Percentiles rank a stretch among this genome's conserved stretches.
Conservation (phyloP, 495 filamentous ascomycete species). For the Penicillium diatomitis region DNA sequence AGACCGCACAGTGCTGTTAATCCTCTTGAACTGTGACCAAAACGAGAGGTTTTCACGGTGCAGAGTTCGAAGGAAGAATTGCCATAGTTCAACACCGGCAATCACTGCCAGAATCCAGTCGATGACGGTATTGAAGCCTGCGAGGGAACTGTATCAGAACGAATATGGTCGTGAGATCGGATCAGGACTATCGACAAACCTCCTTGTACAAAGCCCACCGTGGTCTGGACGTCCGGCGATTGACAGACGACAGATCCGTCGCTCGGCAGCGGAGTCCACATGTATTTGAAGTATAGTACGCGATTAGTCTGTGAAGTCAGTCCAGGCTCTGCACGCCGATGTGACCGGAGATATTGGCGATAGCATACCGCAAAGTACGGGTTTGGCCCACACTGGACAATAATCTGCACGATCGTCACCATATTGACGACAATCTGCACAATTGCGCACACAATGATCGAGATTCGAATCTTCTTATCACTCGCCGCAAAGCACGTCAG, state of each 20-base stretch:
- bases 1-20: conserved; percentile 21
- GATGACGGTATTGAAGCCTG: conserved; percentile 27
- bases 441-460: conserved; percentile 23
- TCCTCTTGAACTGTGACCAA: conserved; percentile 24
- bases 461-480: conserved; percentile 18
- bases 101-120: conserved; percentile 24
- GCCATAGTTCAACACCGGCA: conserved; percentile 30
- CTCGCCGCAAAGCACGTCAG: conserved; percentile 27
- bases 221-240: conserved; percentile 24
- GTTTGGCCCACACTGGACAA: conserved; percentile 30
- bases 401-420: conserved; percentile 27
- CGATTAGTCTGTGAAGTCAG: conserved; percentile 17
- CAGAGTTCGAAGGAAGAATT: conserved; percentile 24
- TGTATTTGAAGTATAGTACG: conserved; percentile 29
- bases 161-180: neutral
- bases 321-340: neutral
- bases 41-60: conserved; percentile 18
- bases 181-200: conserved; percentile 6
- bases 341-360: neutral
- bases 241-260: conserved; percentile 29
- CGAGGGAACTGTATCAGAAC: neutral
- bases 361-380: conserved; percentile 21
- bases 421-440: conserved; percentile 26
- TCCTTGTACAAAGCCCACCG: conserved; percentile 29
- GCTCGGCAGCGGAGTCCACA: conserved; percentile 28